Conservation (phyloP, 257 asterid genomes). For the Solanum boliviense region DNA sequence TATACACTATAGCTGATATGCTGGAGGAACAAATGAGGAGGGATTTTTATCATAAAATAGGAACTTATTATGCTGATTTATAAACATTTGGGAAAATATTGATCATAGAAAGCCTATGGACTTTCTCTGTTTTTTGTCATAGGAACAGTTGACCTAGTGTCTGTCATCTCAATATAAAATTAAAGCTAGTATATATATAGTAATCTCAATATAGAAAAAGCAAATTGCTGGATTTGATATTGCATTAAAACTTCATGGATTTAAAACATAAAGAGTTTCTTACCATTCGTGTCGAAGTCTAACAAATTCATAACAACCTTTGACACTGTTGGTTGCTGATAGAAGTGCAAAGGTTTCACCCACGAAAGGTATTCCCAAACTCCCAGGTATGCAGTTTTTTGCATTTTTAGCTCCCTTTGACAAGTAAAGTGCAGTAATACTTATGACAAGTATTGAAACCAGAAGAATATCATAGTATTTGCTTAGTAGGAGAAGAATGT, state of each 20-base stretch:
- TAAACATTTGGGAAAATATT: neutral
- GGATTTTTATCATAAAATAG: neutral
- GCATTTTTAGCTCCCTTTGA: neutral
- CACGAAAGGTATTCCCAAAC: conserved; percentile 38
- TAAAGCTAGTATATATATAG: neutral
- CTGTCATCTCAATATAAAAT: neutral
- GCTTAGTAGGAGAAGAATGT: neutral
- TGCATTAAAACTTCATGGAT: neutral
- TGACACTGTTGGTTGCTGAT: conserved; percentile 41
- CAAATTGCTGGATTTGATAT: neutral
- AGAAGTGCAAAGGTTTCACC: conserved; percentile 48
- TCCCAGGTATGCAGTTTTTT: conserved; percentile 27
- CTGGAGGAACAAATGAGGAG: neutral
- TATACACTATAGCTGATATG: neutral
- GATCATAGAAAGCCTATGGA: neutral
- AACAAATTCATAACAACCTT: conserved; percentile 52
- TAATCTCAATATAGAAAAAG: neutral
- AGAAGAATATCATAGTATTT: conserved; percentile 10
- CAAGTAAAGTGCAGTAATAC: conserved; percentile 1
- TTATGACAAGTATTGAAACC: conserved; percentile 10
- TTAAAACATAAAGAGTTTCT: neutral
- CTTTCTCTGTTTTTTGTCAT: neutral
- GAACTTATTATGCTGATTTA: neutral
- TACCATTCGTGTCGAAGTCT: conserved; percentile 29
- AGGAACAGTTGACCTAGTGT: neutral